Evolutionary conservation across 352 stramenopile genomes (phyloP).

Genomic region (Phytophthora macrochlamydospora): DNA sequence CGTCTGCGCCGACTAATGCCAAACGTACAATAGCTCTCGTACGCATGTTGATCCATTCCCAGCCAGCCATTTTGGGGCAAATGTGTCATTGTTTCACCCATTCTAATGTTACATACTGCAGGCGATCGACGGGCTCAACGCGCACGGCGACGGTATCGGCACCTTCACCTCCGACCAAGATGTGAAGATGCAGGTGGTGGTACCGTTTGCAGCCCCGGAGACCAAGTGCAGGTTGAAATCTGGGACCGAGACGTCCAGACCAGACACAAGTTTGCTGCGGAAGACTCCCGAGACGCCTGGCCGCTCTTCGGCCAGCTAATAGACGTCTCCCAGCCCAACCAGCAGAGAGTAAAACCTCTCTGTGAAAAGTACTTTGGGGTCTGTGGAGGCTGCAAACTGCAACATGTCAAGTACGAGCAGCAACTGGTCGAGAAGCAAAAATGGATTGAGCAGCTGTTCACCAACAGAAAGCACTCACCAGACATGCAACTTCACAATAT

Average conservation of each 20-base stretch:
- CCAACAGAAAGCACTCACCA: conserved; percentile 22
- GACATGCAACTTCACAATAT: conserved; percentile 48
- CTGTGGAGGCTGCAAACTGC: conserved; percentile 75
- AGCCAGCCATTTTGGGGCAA: background rate
- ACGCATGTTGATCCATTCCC: background rate
- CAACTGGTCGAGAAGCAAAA: conserved; percentile 73
- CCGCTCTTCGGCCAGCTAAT: conserved; percentile 48
- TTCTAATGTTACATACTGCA: conserved; percentile 21
- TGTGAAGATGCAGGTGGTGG: conserved; percentile 35
- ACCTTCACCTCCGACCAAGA: conserved; percentile 15
- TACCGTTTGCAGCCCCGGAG: conserved; percentile 63
- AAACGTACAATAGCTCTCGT: conserved; percentile 30
- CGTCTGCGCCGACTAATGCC: background rate
- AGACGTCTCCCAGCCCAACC: conserved; percentile 33
- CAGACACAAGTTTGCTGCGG: conserved; percentile 22
- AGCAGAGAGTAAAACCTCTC: conserved; percentile 35
- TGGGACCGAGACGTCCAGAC: conserved; percentile 55
- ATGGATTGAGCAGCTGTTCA: conserved; percentile 51
- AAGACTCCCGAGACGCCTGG: conserved; percentile 17
- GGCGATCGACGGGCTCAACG: conserved; percentile 42
- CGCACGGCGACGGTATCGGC: conserved; percentile 58
- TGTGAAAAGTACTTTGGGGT: conserved; percentile 68
- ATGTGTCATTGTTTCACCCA: background rate
- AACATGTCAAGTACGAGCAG: conserved; percentile 62
- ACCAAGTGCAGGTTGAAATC: conserved; percentile 49